Percentiles rank a stretch among this genome's conserved stretches.
Evolutionary conservation across 139 green algal genomes (phyloP).

Genomic region (Asterochloris erici): DNA sequence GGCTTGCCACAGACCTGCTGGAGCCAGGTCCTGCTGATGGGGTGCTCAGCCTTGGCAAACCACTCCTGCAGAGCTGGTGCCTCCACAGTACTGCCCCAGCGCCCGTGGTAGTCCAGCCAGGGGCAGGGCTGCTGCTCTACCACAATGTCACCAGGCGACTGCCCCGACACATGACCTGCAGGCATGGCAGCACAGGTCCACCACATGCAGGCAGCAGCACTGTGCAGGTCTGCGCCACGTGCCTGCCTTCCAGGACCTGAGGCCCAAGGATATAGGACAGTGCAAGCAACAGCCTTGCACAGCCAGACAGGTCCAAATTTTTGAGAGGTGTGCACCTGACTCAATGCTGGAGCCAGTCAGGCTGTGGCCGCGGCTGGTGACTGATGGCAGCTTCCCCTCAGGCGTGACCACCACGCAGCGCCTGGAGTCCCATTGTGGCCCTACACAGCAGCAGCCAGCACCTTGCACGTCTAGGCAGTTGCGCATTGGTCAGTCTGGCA

Average conservation of each 20-base stretch:
- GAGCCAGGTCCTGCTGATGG: slow-evolving; percentile 25
- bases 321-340: neutral
- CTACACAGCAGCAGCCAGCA: neutral
- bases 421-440: neutral
- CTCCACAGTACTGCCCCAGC: slow-evolving; percentile 29
- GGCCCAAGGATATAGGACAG: too few relatives aligned
- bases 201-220: neutral
- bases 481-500: too few relatives aligned
- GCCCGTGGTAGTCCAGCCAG: slow-evolving; percentile 24
- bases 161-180: too few relatives aligned
- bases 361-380: slow-evolving; percentile 15
- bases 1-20: slow-evolving; percentile 7
- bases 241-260: too few relatives aligned
- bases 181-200: neutral
- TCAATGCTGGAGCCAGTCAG: slow-evolving; percentile 21
- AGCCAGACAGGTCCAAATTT: neutral
- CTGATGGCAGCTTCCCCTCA: slow-evolving; percentile 13
- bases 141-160: too few relatives aligned
- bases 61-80: slow-evolving; percentile 30
- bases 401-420: slow-evolving; percentile 18
- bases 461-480: too few relatives aligned
- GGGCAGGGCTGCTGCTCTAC: neutral
- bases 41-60: slow-evolving; percentile 27
- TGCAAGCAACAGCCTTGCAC: too few relatives aligned
- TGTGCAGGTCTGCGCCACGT: too few relatives aligned